Evolutionary conservation across 164 flowering plant genomes (phyloP).

Genomic region (Warburgia ugandensis): DNA sequence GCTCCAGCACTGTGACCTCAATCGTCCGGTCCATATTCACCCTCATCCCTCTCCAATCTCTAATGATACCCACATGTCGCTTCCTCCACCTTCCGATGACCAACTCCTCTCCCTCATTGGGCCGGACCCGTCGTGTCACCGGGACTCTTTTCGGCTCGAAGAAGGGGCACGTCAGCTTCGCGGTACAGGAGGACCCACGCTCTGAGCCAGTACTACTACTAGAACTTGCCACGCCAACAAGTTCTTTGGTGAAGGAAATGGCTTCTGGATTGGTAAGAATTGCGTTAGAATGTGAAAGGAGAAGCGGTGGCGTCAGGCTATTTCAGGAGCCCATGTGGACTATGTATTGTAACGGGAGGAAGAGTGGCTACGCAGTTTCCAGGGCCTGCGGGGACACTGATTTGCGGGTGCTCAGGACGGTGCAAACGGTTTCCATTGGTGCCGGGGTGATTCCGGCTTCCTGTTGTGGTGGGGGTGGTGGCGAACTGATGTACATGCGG

Average conservation of each 20-base stretch:
- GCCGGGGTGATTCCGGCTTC: conserved; percentile 89
- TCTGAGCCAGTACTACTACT: conserved; percentile 56
- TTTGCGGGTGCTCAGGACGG: conserved; percentile 61
- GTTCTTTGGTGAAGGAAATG: conserved; percentile 72
- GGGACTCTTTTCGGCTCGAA: conserved; percentile 84
- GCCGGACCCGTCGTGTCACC: conserved; percentile 52
- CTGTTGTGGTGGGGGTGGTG: conserved; percentile 23
- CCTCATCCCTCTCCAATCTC: too few species aligned
- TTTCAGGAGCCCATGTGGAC: conserved; percentile 70
- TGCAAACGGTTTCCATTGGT: conserved; percentile 67
- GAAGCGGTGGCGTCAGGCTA: conserved; percentile 23
- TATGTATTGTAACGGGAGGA: conserved; percentile 83
- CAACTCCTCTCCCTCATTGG: conserved; percentile 34
- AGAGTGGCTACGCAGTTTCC: conserved; percentile 59
- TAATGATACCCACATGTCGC: too few species aligned
- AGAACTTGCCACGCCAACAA: conserved; percentile 69
- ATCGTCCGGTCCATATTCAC: too few species aligned
- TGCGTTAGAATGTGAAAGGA: conserved; percentile 71
- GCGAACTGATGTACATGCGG: conserved; percentile 78
- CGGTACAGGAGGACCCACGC: conserved; percentile 64
- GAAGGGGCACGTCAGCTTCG: conserved; percentile 75
- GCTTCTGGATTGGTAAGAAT: conserved; percentile 78
- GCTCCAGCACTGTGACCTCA: too few species aligned
- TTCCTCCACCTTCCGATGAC: conserved; percentile 6
- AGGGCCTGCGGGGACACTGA: conserved; percentile 50